A percentile compares a stretch with the other conserved stretches of the same genome.
Conservation (phyloP, 2,329 filamentous ascomycete genomes). For the Fusarium dlaminii region DNA sequence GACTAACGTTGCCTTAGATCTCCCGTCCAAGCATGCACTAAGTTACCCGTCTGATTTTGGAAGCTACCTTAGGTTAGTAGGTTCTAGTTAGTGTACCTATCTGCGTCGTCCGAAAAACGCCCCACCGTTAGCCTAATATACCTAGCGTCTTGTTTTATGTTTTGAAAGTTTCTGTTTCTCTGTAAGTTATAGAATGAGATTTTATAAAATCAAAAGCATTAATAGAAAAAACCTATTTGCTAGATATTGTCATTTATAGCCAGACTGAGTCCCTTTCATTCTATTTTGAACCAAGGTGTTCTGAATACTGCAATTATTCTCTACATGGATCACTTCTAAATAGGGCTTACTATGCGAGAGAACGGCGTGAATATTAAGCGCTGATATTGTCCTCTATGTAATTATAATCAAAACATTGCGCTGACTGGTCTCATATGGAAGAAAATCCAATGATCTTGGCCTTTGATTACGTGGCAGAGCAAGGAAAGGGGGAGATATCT, state of each 20-base stretch:
- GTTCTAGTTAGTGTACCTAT: background rate
- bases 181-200: background rate
- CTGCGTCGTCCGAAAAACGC: background rate
- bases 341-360: background rate
- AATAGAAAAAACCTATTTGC: background rate
- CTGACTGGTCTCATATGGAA: background rate
- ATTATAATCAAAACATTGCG: background rate
- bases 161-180: background rate
- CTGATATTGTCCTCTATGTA: background rate
- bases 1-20: background rate
- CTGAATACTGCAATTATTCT: background rate
- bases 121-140: background rate
- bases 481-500: background rate
- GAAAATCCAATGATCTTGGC: background rate
- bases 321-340: background rate
- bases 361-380: background rate
- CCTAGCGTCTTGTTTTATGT: background rate
- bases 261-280: background rate
- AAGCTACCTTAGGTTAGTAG: background rate
- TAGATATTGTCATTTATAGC: too few relatives aligned
- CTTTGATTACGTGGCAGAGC: background rate
- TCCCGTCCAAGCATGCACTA: background rate
- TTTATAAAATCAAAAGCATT: background rate
- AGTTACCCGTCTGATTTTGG: background rate
- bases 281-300: background rate